Conservation (phyloP, 148 eudicot genomes). For the Chenopodium formosanum region DNA sequence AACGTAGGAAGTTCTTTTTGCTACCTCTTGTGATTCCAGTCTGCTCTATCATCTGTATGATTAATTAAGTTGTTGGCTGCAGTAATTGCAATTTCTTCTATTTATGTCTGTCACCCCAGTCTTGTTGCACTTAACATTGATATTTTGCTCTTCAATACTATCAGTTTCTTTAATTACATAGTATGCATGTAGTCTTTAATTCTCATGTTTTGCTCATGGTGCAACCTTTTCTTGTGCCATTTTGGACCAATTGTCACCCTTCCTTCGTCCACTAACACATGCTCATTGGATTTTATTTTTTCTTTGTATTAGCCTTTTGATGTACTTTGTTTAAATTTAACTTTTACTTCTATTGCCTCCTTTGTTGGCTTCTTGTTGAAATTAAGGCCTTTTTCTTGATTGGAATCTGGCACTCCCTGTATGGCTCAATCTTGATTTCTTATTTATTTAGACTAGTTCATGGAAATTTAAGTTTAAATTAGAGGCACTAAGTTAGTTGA, state of each 20-base stretch:
- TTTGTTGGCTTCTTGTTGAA: background rate
- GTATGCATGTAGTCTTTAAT: background rate
- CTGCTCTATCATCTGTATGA: background rate
- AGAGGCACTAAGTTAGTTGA: background rate
- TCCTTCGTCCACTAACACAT: background rate
- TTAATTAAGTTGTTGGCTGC: background rate
- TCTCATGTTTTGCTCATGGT: background rate
- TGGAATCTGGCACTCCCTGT: background rate
- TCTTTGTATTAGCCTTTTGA: background rate
- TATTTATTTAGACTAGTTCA: background rate
- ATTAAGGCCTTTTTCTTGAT: background rate
- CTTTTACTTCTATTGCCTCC: background rate
- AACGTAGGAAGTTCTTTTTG: background rate
- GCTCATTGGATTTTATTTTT: background rate
- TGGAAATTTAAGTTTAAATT: background rate
- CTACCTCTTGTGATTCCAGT: too few relatives aligned
- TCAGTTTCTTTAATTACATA: background rate
- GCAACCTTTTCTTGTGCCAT: background rate
- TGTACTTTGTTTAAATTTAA: background rate
- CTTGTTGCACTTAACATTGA: background rate
- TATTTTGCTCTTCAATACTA: background rate
- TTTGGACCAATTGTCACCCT: background rate
- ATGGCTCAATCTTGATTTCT: background rate
- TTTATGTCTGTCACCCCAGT: background rate
- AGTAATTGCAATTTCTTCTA: background rate